These are phyloP conservation scores for Jamesozyma gamospora DNA, from an alignment of 805 yeast genomes.

Conservation along the genomic window DNA sequence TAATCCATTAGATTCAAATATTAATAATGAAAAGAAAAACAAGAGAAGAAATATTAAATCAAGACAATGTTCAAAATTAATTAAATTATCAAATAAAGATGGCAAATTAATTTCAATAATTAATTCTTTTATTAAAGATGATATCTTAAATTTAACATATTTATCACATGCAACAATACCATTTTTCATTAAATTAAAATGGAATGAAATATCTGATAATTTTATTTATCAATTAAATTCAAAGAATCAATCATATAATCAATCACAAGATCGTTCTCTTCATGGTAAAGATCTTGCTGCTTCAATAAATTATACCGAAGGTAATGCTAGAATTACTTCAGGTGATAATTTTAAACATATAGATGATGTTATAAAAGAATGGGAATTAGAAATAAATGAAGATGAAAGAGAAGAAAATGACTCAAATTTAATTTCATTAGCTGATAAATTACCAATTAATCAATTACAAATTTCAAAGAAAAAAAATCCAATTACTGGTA, in stretches of 20 bases:
- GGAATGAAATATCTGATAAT: slow-evolving; percentile 36
- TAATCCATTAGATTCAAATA: slow-evolving; percentile 35
- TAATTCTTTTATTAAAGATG: slow-evolving; percentile 26
- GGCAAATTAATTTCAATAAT: slow-evolving; percentile 18
- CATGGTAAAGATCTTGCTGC: slow-evolving; percentile 40
- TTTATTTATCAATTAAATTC: slow-evolving; percentile 30
- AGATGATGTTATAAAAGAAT: slow-evolving; percentile 34
- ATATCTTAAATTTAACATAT: slow-evolving; percentile 45
- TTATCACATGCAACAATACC: slow-evolving; percentile 51
- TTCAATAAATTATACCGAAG: slow-evolving; percentile 49
- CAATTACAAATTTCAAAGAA: slow-evolving; percentile 21
- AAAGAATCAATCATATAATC: slow-evolving; percentile 4
- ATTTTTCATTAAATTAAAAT: slow-evolving; percentile 43
- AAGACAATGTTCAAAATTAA: slow-evolving; percentile 37
- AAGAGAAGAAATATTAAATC: slow-evolving; percentile 45
- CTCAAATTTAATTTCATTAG: slow-evolving; percentile 38
- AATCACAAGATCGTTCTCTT: slow-evolving; percentile 12
- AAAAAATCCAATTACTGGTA: slow-evolving; percentile 54
- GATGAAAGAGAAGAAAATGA: slow-evolving; percentile 30
- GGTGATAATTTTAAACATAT: slow-evolving; percentile 57
- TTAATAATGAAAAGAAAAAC: slow-evolving; percentile 27
- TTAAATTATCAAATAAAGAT: slow-evolving; percentile 41
- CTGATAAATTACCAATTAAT: slow-evolving; percentile 34
- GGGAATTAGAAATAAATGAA: slow-evolving; percentile 31
- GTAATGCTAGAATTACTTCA: slow-evolving; percentile 47